Base-by-base conservation (phyloP, 306 rosid genomes). In the Comarum palustre region DNA sequence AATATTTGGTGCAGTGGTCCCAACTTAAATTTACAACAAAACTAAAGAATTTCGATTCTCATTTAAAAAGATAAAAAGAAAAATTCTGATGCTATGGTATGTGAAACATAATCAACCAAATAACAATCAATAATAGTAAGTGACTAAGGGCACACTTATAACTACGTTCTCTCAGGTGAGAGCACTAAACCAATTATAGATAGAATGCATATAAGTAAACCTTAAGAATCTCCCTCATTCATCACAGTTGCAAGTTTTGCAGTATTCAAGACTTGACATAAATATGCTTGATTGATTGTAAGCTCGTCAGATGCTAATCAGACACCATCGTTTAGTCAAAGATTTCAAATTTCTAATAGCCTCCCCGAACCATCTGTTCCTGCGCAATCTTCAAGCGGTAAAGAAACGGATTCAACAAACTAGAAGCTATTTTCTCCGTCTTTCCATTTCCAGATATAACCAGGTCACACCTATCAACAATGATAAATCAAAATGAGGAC, bases 291-390 rank as follows among this genome's bases (percentile, higher is more conserved):
- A 17, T 17, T 20, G 14, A 41, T 43, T n/a, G 22, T 54, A 39
- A 72, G 15, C 24, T 14, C 20, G 22, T 55, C 39, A 73, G 45
- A 31, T 57, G 55, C 39, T 22, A 12, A 27, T 67, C 55, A 59
- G 9, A 66, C 62, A 60, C 24, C 32, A 45, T 55, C 15, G 19
- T 72, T 42, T 8, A 38, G 42, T 39, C 8, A 52, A 12, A 58
- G 13, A 31, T 19, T 54, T 20, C 20, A 64, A 61, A 29, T 48
- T 51, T 9, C 24, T 48, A 91, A 84, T 95, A 95, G 45, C 97
- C 99, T 24, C 99, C 99, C 78, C 84, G 90, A 75, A 83, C 97
- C 96, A 95, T 86, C 84, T 92, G 99, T 77, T 95, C 96, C 77
- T 90, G 91, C n/a, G 99, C 99, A 83, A 86, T 77, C 86, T 79